These are phyloP conservation scores for Suillus luteus DNA, from an alignment of 768 basidiomycete genomes.

Conservation along the genomic window DNA sequence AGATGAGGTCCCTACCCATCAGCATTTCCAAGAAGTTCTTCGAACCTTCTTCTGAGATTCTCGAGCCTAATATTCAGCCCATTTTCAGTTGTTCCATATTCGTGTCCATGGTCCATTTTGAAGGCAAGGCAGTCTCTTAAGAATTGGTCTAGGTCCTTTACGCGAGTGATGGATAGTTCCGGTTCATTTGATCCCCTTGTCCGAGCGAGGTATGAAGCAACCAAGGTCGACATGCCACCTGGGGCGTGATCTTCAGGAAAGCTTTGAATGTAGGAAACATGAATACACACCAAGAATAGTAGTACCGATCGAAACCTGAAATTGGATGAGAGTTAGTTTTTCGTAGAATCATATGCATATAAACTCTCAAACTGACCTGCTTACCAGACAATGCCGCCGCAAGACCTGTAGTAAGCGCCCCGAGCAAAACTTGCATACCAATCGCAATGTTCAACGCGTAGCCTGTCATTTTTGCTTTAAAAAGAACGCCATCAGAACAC, in stretches of 20 bases:
- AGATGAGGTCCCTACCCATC: slow-evolving; percentile 5
- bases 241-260: not conserved
- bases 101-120: slow-evolving; percentile 56
- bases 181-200: slow-evolving; percentile 72
- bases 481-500: slow-evolving; percentile 11
- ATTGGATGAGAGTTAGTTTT: not conserved
- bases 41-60: slow-evolving; percentile 26
- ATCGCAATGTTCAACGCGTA: slow-evolving; percentile 52
- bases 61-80: slow-evolving; percentile 15
- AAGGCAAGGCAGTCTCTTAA: slow-evolving; percentile 63
- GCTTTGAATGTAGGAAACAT: not conserved
- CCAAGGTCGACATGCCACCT: slow-evolving; percentile 67
- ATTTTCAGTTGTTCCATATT: slow-evolving; percentile 18
- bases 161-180: slow-evolving; percentile 55
- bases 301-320: slow-evolving; percentile 33
- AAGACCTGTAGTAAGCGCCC: slow-evolving; percentile 69
- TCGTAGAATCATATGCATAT: not conserved
- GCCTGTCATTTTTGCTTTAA: slow-evolving; percentile 33
- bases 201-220: slow-evolving; percentile 73
- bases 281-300: slow-evolving; percentile 39
- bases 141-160: slow-evolving; percentile 66
- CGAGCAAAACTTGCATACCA: slow-evolving; percentile 61
- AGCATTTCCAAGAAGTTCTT: slow-evolving; percentile 30
- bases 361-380: slow-evolving; percentile 36
- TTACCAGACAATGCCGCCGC: slow-evolving; percentile 45